A percentile compares a stretch with the other conserved stretches of the same genome.
These are phyloP conservation scores for Ceratocystis eucalypticola DNA, from an alignment of 2,329 filamentous ascomycete species.

Conservation along the genomic window DNA sequence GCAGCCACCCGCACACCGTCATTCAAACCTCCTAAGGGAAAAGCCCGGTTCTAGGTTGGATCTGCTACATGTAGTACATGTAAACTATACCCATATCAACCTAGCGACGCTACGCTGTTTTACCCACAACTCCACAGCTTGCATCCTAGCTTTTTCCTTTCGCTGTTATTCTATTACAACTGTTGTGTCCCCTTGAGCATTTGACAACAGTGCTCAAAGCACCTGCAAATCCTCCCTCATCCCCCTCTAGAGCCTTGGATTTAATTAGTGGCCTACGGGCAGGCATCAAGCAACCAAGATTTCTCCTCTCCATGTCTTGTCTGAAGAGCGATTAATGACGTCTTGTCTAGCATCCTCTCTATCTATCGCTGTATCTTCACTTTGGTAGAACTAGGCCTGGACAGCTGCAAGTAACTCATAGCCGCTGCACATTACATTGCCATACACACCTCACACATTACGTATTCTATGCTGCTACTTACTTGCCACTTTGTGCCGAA, in stretches of 20 bases:
- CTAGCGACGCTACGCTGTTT: background rate
- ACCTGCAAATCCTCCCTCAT: background rate
- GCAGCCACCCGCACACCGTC: background rate
- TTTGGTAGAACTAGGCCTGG: background rate
- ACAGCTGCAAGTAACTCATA: background rate
- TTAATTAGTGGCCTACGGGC: background rate
- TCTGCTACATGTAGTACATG: background rate
- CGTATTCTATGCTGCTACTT: too few species aligned
- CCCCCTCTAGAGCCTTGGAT: background rate
- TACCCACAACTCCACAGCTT: background rate
- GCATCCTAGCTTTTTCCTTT: background rate
- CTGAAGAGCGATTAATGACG: background rate
- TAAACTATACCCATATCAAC: background rate
- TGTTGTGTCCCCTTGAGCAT: background rate
- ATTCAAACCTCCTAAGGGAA: background rate
- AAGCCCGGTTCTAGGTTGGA: background rate
- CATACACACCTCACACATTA: too few species aligned
- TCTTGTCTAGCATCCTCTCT: background rate
- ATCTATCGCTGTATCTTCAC: background rate
- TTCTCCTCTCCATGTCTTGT: background rate
- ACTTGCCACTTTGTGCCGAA: background rate
- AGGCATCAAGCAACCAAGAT: background rate
- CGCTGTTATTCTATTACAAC: background rate
- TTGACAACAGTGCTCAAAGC: background rate
- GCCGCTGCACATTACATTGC: too few species aligned